Conservation (phyloP, 2,329 filamentous ascomycete species). For the Trichoderma sp. region DNA sequence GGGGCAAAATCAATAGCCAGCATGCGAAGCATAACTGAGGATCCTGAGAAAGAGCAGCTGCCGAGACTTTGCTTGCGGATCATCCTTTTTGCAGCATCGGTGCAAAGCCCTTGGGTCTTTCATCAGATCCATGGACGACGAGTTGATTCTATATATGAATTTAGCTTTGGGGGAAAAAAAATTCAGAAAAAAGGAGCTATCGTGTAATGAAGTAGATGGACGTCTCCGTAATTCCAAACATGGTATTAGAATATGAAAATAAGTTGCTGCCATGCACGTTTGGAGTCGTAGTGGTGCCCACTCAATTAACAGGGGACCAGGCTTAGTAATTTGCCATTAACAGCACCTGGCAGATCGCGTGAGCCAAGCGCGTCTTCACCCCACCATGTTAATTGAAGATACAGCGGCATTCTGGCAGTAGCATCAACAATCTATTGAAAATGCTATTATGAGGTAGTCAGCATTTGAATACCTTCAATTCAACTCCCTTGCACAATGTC, state of each 20-base stretch:
- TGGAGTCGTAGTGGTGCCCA: neutral
- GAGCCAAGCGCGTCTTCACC: conserved; percentile 19
- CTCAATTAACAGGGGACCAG: neutral
- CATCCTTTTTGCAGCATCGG: neutral
- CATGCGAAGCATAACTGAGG: neutral
- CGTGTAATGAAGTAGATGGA: neutral
- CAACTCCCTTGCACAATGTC: conserved; percentile 36
- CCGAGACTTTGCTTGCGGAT: neutral
- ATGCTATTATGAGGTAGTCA: neutral
- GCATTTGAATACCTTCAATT: neutral
- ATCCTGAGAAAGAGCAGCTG: neutral
- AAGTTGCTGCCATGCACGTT: neutral
- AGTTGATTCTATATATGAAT: neutral
- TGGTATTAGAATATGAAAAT: neutral
- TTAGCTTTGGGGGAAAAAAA: neutral
- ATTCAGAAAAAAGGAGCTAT: neutral
- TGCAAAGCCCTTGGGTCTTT: neutral
- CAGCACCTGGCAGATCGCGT: neutral
- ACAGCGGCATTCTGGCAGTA: neutral
- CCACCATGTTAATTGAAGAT: conserved; percentile 7
- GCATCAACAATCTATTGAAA: too few species aligned
- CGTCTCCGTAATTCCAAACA: neutral
- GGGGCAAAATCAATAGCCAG: neutral
- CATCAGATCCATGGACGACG: neutral
- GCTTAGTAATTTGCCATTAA: conserved; percentile 2